These are phyloP conservation scores for Pinus taeda DNA, from an alignment of 75 land plant genomes.

Conservation along the genomic window DNA sequence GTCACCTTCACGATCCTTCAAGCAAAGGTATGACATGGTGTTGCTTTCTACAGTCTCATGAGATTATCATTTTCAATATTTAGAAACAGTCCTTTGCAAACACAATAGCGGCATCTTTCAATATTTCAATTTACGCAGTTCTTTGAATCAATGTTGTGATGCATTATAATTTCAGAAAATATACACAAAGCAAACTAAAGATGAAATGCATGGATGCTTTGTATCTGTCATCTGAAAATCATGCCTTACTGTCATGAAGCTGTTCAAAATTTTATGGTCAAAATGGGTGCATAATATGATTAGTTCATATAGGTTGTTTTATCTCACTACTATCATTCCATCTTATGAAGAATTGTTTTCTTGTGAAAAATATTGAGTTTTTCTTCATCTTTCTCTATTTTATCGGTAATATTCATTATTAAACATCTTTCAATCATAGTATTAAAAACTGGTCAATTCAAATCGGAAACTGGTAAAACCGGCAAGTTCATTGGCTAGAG, in stretches of 20 bases:
- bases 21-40: constrained; percentile 26
- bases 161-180: not conserved
- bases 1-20: constrained; percentile 59
- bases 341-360: not conserved
- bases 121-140: not conserved
- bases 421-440: no score
- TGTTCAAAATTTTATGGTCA: not conserved
- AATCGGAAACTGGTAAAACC: no score
- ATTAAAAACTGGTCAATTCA: no score
- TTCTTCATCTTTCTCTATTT: not conserved
- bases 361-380: not conserved
- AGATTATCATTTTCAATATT: not conserved
- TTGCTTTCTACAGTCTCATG: not conserved
- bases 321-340: no score
- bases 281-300: not conserved
- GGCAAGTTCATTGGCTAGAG: no score
- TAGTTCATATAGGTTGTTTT: not conserved
- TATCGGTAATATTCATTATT: not conserved
- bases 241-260: not conserved
- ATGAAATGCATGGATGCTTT: not conserved
- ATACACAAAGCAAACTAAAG: not conserved
- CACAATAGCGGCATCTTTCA: not conserved
- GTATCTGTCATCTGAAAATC: not conserved
- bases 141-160: not conserved
- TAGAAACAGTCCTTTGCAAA: no score